Evolutionary conservation across 2,329 filamentous ascomycete genomes (phyloP).

Genomic region (Talaromyces rugulosus): DNA sequence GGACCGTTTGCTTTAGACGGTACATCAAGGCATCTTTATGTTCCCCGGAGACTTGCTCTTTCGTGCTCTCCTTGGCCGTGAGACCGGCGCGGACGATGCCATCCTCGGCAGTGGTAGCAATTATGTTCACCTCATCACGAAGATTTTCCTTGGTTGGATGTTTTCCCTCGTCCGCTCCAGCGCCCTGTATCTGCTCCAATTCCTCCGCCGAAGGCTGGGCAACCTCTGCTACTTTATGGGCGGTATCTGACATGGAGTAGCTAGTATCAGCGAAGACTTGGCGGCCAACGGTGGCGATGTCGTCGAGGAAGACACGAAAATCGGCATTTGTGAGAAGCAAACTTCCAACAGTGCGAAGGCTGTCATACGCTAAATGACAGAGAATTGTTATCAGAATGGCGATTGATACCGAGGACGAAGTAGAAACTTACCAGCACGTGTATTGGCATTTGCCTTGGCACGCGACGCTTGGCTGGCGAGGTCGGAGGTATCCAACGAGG

Average conservation of each 20-base stretch:
- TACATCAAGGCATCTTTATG: conserved; percentile 69
- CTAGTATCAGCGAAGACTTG: conserved; percentile 87
- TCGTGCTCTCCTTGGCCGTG: conserved; percentile 65
- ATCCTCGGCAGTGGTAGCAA: conserved; percentile 40
- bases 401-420: background rate
- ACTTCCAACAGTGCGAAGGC: conserved; percentile 75
- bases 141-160: conserved; percentile 61
- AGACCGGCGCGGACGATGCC: conserved; percentile 38
- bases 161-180: conserved; percentile 41
- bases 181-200: conserved; percentile 47
- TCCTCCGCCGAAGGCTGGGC: conserved; percentile 66
- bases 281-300: conserved; percentile 71
- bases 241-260: conserved; percentile 70
- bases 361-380: conserved; percentile 63
- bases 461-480: conserved; percentile 58
- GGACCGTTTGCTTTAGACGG: conserved; percentile 71
- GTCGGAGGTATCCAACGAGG: conserved; percentile 64
- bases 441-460: conserved; percentile 65
- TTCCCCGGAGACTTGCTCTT: conserved; percentile 67
- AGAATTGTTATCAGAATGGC: background rate
- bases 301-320: conserved; percentile 79
- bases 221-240: conserved; percentile 67
- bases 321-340: conserved; percentile 87
- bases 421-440: conserved; percentile 55
- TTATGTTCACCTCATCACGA: conserved; percentile 51